Conservation (phyloP, 2,329 filamentous ascomycete species). For the Trichoderma cornu-damae region DNA sequence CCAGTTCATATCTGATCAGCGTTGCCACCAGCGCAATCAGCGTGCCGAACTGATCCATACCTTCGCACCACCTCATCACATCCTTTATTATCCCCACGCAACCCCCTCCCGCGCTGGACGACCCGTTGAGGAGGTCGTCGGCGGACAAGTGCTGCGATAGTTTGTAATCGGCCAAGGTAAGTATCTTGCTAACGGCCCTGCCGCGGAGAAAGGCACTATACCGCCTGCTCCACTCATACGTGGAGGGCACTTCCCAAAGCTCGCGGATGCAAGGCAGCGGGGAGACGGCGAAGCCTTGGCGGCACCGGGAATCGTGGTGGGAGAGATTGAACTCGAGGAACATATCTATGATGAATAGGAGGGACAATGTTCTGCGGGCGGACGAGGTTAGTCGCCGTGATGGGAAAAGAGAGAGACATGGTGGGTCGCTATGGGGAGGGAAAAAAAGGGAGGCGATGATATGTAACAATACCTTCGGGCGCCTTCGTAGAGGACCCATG, state of each 20-base stretch:
- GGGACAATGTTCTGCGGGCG: conserved; percentile 13
- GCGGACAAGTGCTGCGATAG: neutral
- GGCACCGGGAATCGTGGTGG: conserved; percentile 1
- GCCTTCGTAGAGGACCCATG: conserved; percentile 20
- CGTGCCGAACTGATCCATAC: conserved; percentile 7
- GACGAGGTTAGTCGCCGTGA: neutral
- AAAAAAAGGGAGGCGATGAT: no score
- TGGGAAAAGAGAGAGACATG: no score
- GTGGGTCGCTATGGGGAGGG: no score
- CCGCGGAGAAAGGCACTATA: conserved; percentile 1
- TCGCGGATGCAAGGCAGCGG: conserved; percentile 23
- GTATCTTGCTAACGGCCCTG: neutral
- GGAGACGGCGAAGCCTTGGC: neutral
- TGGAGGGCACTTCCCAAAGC: conserved; percentile 20
- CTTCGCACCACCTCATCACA: conserved; percentile 13
- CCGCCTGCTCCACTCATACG: conserved; percentile 15
- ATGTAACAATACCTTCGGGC: conserved; percentile 19
- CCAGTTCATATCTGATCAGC: conserved; percentile 5
- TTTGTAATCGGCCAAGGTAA: neutral
- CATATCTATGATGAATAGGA: conserved; percentile 20
- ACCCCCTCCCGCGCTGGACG: neutral
- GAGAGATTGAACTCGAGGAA: conserved; percentile 20
- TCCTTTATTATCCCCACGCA: neutral
- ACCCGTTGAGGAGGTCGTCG: neutral
- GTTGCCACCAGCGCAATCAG: conserved; percentile 5